Evolutionary conservation across 169 alveolate genomes (phyloP).

Genomic region (Toxoplasma gondii): DNA sequence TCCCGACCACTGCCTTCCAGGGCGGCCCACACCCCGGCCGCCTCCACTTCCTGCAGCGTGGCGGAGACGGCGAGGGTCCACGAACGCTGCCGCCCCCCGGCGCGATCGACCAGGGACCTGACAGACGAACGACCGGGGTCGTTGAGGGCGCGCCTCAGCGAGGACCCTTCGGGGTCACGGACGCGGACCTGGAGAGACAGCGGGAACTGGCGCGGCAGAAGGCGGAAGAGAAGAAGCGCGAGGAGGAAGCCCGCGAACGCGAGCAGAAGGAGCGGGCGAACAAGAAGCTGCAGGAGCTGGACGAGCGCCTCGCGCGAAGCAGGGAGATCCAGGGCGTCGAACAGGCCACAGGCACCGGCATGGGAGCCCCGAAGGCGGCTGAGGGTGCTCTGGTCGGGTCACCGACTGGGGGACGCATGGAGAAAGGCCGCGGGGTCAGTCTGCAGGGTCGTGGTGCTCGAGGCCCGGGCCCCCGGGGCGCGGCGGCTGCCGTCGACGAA

Average conservation of each 20-base stretch:
- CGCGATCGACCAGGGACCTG: background rate
- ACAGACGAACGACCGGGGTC: background rate
- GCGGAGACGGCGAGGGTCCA: background rate
- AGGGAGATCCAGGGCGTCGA: background rate
- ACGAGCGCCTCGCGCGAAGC: constrained; percentile 48
- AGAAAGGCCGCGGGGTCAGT: background rate
- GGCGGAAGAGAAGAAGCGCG: constrained; percentile 42
- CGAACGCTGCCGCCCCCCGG: background rate
- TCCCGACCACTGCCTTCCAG: background rate
- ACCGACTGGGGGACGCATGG: background rate
- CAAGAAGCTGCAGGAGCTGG: constrained; percentile 60
- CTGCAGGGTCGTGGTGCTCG: background rate
- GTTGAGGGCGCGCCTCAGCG: constrained; percentile 31
- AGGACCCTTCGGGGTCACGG: constrained; percentile 27
- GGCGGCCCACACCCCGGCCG: background rate
- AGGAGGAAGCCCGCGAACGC: constrained; percentile 45
- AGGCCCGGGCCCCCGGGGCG: background rate
- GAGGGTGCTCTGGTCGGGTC: background rate
- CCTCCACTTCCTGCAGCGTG: background rate
- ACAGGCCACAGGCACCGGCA: background rate
- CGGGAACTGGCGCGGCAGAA: constrained; percentile 51
- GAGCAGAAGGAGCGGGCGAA: constrained; percentile 44
- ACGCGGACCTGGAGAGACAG: constrained; percentile 43
- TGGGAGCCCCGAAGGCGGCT: background rate
- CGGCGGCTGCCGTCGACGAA: background rate